Percentiles rank a stretch among this genome's conserved stretches.
phyloP scores from a whole-genome alignment of 1,139 yeast species.

The Pichia sp. region DNA sequence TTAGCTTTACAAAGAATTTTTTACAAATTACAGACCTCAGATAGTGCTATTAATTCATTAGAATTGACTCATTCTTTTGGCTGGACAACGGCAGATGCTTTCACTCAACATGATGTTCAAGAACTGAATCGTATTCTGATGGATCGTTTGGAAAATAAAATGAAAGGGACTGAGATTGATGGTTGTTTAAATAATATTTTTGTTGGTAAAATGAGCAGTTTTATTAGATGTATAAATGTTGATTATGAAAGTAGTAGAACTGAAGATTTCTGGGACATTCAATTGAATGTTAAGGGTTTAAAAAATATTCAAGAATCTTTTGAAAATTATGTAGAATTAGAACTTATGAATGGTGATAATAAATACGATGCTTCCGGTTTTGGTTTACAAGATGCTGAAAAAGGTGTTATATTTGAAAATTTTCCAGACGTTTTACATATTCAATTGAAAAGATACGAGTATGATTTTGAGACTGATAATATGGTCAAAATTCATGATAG shows the following conservation, averaged over 20 bases:
- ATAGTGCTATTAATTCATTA: constrained; percentile 72
- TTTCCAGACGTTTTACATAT: constrained; percentile 92
- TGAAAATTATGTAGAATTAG: constrained; percentile 81
- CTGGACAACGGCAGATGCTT: constrained; percentile 95
- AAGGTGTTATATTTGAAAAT: constrained; percentile 87
- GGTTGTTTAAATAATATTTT: constrained; percentile 74
- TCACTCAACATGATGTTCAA: constrained; percentile 97
- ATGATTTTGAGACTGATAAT: constrained; percentile 84
- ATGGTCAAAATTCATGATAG: constrained; percentile 89
- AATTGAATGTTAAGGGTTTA: constrained; percentile 85
- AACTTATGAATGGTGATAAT: constrained; percentile 88
- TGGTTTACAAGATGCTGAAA: constrained; percentile 94
- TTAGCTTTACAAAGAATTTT: constrained; percentile 84
- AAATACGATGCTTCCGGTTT: constrained; percentile 89
- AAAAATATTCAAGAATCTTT: constrained; percentile 68
- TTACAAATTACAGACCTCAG: constrained; percentile 67
- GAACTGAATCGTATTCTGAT: constrained; percentile 91
- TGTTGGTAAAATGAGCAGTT: constrained; percentile 96
- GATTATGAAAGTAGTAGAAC: constrained; percentile 87
- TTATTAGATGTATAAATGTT: constrained; percentile 88
- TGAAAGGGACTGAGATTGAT: constrained; percentile 87
- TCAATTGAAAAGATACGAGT: constrained; percentile 90
- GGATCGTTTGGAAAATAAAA: constrained; percentile 87
- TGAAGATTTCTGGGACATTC: constrained; percentile 98
- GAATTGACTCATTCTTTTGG: constrained; percentile 92